Evolutionary conservation across 306 rosid species (phyloP).

Genomic region (Phaseolus lunatus): DNA sequence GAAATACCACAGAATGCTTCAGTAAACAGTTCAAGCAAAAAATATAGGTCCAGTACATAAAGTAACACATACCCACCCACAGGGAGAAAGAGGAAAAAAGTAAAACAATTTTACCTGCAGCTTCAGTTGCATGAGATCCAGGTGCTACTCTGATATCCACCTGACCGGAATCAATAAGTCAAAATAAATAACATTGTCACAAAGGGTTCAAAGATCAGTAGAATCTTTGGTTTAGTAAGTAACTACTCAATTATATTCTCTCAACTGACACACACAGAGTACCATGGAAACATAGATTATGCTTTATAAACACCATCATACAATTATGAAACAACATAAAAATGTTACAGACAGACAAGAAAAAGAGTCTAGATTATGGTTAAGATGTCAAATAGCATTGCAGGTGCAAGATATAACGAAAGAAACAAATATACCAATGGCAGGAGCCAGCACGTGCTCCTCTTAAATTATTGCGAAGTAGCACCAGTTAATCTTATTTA

Average conservation of each 20-base stretch:
- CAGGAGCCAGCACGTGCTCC: slow-evolving; percentile 1
- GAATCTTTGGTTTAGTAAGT: slow-evolving; percentile 27
- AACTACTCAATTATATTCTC: slow-evolving; percentile 1
- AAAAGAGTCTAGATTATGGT: background rate
- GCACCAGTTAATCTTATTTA: background rate
- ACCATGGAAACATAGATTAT: background rate
- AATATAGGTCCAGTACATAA: background rate
- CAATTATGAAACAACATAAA: background rate
- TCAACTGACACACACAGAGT: background rate
- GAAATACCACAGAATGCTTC: slow-evolving; percentile 11
- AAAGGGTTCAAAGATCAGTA: slow-evolving; percentile 21
- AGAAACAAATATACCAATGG: background rate
- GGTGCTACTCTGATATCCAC: slow-evolving; percentile 96
- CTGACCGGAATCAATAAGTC: slow-evolving; percentile 50
- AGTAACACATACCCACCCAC: background rate
- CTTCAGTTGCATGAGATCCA: slow-evolving; percentile 94
- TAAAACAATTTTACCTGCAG: slow-evolving; percentile 64
- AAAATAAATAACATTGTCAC: slow-evolving; percentile 18
- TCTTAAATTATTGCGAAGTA: slow-evolving; percentile 6
- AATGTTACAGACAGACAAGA: background rate
- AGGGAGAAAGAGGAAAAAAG: slow-evolving; percentile 14
- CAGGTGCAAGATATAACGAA: slow-evolving; percentile 5
- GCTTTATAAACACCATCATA: slow-evolving; percentile 4
- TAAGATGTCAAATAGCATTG: slow-evolving; percentile 16
- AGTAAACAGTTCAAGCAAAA: slow-evolving; percentile 23